phyloP scores from a whole-genome alignment of 352 stramenopile species.

The Halophytophthora polymorphica region DNA sequence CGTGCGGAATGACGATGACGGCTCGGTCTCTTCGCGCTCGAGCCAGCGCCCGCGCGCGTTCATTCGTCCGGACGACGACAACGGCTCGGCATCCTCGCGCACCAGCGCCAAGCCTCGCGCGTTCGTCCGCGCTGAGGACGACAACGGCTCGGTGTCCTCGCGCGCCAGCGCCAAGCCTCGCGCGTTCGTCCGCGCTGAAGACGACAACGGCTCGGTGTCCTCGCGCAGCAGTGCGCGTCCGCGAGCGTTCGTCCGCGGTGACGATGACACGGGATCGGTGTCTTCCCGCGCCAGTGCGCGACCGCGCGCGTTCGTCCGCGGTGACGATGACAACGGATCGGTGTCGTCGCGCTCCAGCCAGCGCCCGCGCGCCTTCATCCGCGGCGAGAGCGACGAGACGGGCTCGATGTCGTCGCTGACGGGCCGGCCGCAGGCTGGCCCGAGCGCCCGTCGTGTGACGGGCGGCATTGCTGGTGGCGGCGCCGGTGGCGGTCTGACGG shows the following conservation, averaged over 20 bases:
- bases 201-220: constrained; percentile 22
- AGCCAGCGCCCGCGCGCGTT: constrained; percentile 27
- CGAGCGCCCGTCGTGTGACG: constrained; percentile 13
- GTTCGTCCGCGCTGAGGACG: constrained; percentile 24
- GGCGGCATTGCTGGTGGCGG: constrained; percentile 30
- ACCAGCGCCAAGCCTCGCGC: constrained; percentile 15
- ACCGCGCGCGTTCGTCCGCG: constrained; percentile 26
- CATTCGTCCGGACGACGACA: constrained; percentile 29
- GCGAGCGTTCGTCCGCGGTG: constrained; percentile 25
- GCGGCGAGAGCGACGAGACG: constrained; percentile 13
- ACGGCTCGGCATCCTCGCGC: constrained; percentile 25
- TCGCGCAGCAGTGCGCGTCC: constrained; percentile 22
- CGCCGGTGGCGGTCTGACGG: constrained; percentile 20
- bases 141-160: constrained; percentile 13
- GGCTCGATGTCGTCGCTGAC: constrained; percentile 27
- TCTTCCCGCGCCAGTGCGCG: constrained; percentile 18
- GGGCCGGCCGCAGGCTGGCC: constrained; percentile 15
- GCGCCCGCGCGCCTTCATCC: constrained; percentile 23
- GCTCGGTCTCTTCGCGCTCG: constrained; percentile 20
- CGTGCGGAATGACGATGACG: constrained; percentile 28
- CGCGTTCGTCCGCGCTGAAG: constrained; percentile 28
- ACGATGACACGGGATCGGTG: constrained; percentile 31
- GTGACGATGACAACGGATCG: constrained; percentile 27
- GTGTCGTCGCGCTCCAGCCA: constrained; percentile 23
- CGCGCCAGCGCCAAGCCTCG: constrained; percentile 5